Percentiles rank a stretch among this genome's conserved stretches.
phyloP scores from a whole-genome alignment of 2,329 filamentous ascomycete genomes.

The Aspergillus aculeatinus region DNA sequence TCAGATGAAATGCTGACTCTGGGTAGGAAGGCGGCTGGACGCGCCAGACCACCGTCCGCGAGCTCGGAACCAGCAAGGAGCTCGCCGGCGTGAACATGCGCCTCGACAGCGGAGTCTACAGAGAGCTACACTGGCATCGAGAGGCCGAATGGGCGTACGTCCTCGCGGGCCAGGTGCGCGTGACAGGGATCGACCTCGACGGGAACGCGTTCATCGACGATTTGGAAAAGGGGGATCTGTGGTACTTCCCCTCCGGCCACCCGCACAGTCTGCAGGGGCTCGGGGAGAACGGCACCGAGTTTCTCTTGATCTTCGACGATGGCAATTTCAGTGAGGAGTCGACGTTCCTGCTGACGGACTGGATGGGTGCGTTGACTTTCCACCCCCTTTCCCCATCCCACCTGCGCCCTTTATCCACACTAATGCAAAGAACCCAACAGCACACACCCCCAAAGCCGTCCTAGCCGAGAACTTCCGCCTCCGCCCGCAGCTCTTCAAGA shows the following conservation, averaged over 20 bases:
- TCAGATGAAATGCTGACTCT: not conserved
- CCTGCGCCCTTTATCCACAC: too few species aligned
- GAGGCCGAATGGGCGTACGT: conserved; percentile 11
- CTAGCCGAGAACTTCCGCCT: conserved; percentile 10
- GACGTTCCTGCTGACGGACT: conserved; percentile 7
- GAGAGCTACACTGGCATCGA: conserved; percentile 7
- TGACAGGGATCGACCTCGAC: conserved; percentile 5
- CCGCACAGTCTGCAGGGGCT: conserved; percentile 8
- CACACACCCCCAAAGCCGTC: conserved; percentile 8
- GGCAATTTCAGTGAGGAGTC: conserved; percentile 7
- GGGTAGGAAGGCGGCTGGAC: conserved; percentile 7
- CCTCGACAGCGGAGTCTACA: not conserved
- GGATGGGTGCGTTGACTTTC: conserved; percentile 2
- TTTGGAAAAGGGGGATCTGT: conserved; percentile 6
- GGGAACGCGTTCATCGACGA: conserved; percentile 8
- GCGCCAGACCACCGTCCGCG: conserved; percentile 7
- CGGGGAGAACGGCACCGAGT: conserved; percentile 7
- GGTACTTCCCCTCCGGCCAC: conserved; percentile 9
- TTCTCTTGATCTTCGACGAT: conserved; percentile 8
- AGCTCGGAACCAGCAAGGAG: conserved; percentile 7
- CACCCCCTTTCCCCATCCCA: not conserved
- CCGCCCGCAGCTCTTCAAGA: conserved; percentile 4
- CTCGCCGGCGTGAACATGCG: conserved; percentile 9
- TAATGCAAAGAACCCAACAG: not conserved
- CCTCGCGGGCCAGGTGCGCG: conserved; percentile 1